phyloP scores from a whole-genome alignment of 441 rosid genomes.

The Eruca vesicaria region DNA sequence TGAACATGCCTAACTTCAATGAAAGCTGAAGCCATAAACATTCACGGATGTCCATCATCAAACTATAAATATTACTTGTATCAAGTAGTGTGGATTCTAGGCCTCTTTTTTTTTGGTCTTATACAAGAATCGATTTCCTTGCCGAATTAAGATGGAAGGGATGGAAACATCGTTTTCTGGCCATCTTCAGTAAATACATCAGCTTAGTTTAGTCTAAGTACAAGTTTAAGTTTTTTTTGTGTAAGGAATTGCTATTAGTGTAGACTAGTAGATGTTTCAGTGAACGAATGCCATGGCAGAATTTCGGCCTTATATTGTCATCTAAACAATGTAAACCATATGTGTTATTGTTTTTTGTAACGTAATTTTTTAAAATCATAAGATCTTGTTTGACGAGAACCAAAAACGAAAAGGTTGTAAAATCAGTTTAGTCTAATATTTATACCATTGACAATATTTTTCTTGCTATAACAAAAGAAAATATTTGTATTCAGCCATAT shows the following conservation, averaged over 20 bases:
- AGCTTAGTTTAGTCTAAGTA: not conserved
- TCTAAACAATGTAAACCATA: not conserved
- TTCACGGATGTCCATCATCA: not conserved
- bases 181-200: not conserved
- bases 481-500: not conserved
- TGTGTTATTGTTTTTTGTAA: not conserved
- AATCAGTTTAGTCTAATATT: not conserved
- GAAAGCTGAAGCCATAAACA: not conserved
- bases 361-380: not conserved
- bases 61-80: not conserved
- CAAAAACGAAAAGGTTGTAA: not conserved
- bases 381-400: not conserved
- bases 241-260: not conserved
- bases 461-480: not conserved
- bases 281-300: not conserved
- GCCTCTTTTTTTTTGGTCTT: not conserved
- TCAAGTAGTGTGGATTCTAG: not conserved
- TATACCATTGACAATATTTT: not conserved
- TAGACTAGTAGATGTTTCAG: not conserved
- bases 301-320: not conserved
- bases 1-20: not conserved
- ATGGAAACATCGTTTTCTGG: not conserved
- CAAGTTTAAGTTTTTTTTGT: not conserved
- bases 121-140: not conserved
- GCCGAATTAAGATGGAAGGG: not conserved